These are phyloP conservation scores for Globisporangium orthogonon DNA, from an alignment of 352 stramenopile species.

Conservation along the genomic window DNA sequence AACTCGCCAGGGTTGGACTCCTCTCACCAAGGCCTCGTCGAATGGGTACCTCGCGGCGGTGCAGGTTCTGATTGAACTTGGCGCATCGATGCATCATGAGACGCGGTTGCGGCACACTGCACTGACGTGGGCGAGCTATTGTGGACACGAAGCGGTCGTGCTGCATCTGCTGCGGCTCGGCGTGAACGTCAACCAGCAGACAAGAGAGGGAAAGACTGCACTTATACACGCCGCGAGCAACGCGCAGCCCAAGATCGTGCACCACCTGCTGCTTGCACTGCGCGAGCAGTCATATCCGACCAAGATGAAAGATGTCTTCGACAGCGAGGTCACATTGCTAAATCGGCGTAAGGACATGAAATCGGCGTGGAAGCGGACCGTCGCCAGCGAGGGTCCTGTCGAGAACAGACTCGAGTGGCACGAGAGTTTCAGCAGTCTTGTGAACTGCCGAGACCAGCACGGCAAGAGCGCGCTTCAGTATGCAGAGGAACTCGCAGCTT, in stretches of 20 bases:
- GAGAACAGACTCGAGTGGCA: conserved; percentile 51
- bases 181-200: conserved; percentile 30
- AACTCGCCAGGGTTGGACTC: conserved; percentile 59
- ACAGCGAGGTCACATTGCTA: conserved; percentile 6
- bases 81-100: conserved; percentile 39
- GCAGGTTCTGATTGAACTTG: conserved; percentile 36
- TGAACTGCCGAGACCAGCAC: conserved; percentile 24
- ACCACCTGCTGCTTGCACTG: conserved; percentile 41
- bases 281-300: conserved; percentile 31
- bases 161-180: conserved; percentile 39
- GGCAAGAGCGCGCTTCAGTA: conserved; percentile 29
- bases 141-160: conserved; percentile 54
- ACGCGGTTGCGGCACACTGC: conserved; percentile 54
- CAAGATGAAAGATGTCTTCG: conserved; percentile 16
- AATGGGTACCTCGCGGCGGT: conserved; percentile 32
- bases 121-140: conserved; percentile 73
- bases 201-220: conserved; percentile 54
- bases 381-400: conserved; percentile 2
- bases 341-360: conserved; percentile 15
- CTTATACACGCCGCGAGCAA: conserved; percentile 65
- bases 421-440: conserved; percentile 32
- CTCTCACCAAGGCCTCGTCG: conserved; percentile 55
- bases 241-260: conserved; percentile 38
- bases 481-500: conserved; percentile 14
- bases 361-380: conserved; percentile 12